Conservation (phyloP, 129 eudicot genomes). For the Flaveria linearis region DNA sequence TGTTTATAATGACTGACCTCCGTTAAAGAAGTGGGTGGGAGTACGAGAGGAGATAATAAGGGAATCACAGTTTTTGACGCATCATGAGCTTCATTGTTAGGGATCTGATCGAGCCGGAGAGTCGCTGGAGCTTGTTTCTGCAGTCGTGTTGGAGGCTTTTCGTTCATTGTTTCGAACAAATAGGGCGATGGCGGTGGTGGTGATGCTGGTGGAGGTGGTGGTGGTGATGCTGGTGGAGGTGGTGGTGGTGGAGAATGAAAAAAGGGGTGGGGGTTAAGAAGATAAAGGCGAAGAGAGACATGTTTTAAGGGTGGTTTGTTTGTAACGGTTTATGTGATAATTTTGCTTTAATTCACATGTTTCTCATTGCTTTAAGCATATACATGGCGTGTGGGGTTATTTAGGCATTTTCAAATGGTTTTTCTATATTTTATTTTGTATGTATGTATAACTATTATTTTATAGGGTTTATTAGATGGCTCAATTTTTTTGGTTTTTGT, state of each 20-base stretch:
- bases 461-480: no score
- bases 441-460: no score
- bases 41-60: constrained; percentile 34
- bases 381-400: constrained; percentile 19
- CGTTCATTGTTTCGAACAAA: constrained; percentile 5
- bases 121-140: constrained; percentile 35
- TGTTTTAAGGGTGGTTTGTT: constrained; percentile 16
- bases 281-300: constrained; percentile 8
- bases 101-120: constrained; percentile 14
- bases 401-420: constrained; percentile 2
- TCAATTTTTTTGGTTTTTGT: no score
- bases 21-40: constrained; percentile 18
- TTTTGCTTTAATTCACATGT: constrained; percentile 24
- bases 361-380: constrained; percentile 24
- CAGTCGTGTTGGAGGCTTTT: constrained; percentile 33
- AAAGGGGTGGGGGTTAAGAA: constrained; percentile 19
- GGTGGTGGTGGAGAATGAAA: no score
- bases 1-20: background rate
- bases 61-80: constrained; percentile 34
- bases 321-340: constrained; percentile 8
- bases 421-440: no score
- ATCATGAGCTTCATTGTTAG: background rate
- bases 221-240: no score
- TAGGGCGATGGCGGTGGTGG: background rate
- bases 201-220: no score